Evolutionary conservation across 2,329 filamentous ascomycete species (phyloP).

Genomic region (Colletotrichum higginsianum): DNA sequence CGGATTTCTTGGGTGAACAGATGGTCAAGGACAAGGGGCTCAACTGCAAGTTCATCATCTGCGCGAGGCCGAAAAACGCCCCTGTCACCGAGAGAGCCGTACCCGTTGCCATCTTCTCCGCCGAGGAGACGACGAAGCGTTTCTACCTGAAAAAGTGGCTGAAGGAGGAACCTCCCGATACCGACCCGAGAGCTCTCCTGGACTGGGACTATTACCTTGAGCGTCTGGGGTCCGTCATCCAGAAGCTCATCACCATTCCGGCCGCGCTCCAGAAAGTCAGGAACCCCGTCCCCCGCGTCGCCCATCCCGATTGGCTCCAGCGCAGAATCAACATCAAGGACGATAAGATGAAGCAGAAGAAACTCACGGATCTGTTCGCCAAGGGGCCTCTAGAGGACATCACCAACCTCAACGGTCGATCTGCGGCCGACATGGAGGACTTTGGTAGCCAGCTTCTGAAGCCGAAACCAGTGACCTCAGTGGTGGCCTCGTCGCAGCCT

Average conservation of each 20-base stretch:
- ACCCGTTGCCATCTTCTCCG: conserved; percentile 97
- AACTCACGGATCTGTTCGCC: conserved; percentile 93
- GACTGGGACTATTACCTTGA: conserved; percentile 99
- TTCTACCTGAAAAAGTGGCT: conserved; percentile 96
- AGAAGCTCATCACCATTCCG: conserved; percentile 98
- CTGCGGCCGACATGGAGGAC: conserved; percentile 83
- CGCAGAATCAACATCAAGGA: conserved; percentile 95
- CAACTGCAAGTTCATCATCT: conserved; percentile 99
- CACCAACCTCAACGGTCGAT: conserved; percentile 72
- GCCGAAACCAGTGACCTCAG: conserved; percentile 70
- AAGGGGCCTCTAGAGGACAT: conserved; percentile 82
- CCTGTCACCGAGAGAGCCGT: conserved; percentile 96
- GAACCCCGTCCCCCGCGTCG: conserved; percentile 93
- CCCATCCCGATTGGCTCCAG: conserved; percentile 97
- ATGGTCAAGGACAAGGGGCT: conserved; percentile 99
- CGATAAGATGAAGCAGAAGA: conserved; percentile 98
- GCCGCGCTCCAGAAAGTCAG: conserved; percentile 94
- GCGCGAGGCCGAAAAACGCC: conserved; percentile 85
- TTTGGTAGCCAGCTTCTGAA: conserved; percentile 79
- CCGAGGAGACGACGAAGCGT: conserved; percentile 88
- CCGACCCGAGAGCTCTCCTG: conserved; percentile 89
- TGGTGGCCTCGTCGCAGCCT: conserved; percentile 70
- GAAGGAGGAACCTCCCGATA: conserved; percentile 90
- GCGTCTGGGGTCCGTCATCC: conserved; percentile 94
- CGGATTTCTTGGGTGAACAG: conserved; percentile 96